A percentile compares a stretch with the other conserved stretches of the same genome.
Conservation (phyloP, 371 early-diverging fungal species). For the Ecytonucleospora hepatopenaei region DNA sequence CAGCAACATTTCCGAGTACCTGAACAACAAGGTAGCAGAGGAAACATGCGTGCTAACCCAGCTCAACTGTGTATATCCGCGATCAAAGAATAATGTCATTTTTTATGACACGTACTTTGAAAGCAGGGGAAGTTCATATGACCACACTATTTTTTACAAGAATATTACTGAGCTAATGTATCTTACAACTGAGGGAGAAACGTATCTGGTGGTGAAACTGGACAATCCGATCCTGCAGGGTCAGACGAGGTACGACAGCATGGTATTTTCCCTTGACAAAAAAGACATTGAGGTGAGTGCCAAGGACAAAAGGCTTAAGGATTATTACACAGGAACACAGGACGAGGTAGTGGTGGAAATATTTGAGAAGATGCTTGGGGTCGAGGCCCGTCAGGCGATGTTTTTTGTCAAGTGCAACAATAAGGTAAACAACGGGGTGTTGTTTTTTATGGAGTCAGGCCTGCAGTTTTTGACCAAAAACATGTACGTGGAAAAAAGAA, state of each 20-base stretch:
- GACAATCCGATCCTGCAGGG: slow-evolving; percentile 93
- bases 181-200: slow-evolving; percentile 46
- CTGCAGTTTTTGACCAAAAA: slow-evolving; percentile 85
- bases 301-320: slow-evolving; percentile 64
- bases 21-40: slow-evolving; percentile 17
- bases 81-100: slow-evolving; percentile 52
- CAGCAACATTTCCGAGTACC: slow-evolving; percentile 28
- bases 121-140: slow-evolving; percentile 53
- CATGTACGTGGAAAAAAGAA: slow-evolving; percentile 68
- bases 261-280: slow-evolving; percentile 80
- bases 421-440: slow-evolving; percentile 87
- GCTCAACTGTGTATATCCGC: slow-evolving; percentile 42
- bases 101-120: slow-evolving; percentile 47
- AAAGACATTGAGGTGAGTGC: slow-evolving; percentile 67
- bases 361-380: slow-evolving; percentile 69
- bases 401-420: slow-evolving; percentile 71
- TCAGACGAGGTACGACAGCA: slow-evolving; percentile 84
- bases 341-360: slow-evolving; percentile 74
- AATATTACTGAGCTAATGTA: slow-evolving; percentile 36
- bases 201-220: slow-evolving; percentile 70
- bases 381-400: slow-evolving; percentile 65
- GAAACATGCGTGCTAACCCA: slow-evolving; percentile 49
- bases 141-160: slow-evolving; percentile 52
- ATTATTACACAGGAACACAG: slow-evolving; percentile 72
- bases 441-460: slow-evolving; percentile 80